Evolutionary conservation across 306 rosid species (phyloP).

Genomic region (Sechiopsis laciniata): DNA sequence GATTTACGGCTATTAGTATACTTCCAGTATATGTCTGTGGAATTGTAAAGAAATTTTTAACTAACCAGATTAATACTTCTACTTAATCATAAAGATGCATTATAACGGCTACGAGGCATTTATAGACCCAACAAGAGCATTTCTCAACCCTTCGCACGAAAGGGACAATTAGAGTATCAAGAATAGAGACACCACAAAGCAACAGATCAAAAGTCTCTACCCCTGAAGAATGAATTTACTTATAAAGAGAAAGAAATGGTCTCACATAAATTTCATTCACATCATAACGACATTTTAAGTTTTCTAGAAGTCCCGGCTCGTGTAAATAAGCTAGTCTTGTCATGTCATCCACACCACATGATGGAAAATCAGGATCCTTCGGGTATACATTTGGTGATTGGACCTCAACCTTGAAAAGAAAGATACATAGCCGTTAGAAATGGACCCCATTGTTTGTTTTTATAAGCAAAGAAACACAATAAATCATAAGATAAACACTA

Average conservation of each 20-base stretch:
- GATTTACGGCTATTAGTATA: slow-evolving; percentile 92
- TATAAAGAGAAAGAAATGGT: neutral
- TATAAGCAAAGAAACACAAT: neutral
- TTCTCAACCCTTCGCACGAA: slow-evolving; percentile 8
- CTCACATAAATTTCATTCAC: slow-evolving; percentile 81
- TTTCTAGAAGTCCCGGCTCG: slow-evolving; percentile 88
- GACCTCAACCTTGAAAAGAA: slow-evolving; percentile 45
- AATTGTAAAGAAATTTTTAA: neutral
- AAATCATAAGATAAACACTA: neutral
- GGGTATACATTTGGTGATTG: slow-evolving; percentile 56
- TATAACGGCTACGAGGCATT: neutral
- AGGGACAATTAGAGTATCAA: slow-evolving; percentile 5
- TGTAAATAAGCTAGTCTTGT: slow-evolving; percentile 91
- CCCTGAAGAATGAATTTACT: neutral
- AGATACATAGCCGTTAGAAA: neutral
- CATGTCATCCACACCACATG: slow-evolving; percentile 86
- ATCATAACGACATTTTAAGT: slow-evolving; percentile 60
- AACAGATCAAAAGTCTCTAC: neutral
- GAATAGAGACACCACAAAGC: neutral
- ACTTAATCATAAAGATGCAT: slow-evolving; percentile 7
- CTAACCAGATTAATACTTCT: neutral
- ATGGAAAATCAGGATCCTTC: slow-evolving; percentile 92
- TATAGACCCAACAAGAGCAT: neutral
- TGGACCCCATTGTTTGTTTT: neutral
- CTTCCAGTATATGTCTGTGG: slow-evolving; percentile 90